Evolutionary conservation across 192 early-diverging fungal genomes (phyloP).

Genomic region (Oehlia diaphana): DNA sequence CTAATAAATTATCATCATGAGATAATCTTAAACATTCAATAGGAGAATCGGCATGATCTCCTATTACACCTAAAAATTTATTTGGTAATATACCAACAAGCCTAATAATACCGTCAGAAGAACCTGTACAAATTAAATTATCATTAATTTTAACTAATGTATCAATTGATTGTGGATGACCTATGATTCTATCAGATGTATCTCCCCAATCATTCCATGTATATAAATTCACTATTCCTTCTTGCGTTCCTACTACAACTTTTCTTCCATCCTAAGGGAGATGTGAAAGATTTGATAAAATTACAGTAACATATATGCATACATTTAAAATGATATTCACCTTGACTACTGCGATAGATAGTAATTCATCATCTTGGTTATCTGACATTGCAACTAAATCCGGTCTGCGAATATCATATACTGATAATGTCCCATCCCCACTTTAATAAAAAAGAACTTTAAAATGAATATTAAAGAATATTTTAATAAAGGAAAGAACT

Average conservation of each 20-base stretch:
- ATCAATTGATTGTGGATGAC: slow-evolving; percentile 91
- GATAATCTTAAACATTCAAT: slow-evolving; percentile 80
- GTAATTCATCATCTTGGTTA: slow-evolving; percentile 93
- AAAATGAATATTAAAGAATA: not conserved
- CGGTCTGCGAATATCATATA: slow-evolving; percentile 88
- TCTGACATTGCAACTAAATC: slow-evolving; percentile 86
- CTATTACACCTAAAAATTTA: slow-evolving; percentile 84
- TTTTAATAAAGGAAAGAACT: not conserved
- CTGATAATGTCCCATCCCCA: slow-evolving; percentile 89
- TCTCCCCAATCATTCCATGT: slow-evolving; percentile 92
- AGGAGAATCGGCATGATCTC: slow-evolving; percentile 87
- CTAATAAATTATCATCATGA: slow-evolving; percentile 73
- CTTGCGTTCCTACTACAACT: slow-evolving; percentile 89
- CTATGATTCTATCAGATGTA: slow-evolving; percentile 88
- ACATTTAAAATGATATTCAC: slow-evolving; percentile 33
- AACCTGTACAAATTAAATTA: slow-evolving; percentile 83
- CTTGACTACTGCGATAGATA: slow-evolving; percentile 77
- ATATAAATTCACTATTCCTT: slow-evolving; percentile 86
- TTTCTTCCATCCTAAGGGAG: slow-evolving; percentile 66
- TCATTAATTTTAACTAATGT: slow-evolving; percentile 84
- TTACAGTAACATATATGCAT: not conserved
- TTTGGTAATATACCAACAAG: slow-evolving; percentile 90
- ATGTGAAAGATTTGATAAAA: not conserved
- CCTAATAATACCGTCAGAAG: slow-evolving; percentile 87
- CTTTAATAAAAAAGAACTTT: slow-evolving; percentile 37